Conservation (phyloP, 306 rosid genomes). For the Vigna trinervia region DNA sequence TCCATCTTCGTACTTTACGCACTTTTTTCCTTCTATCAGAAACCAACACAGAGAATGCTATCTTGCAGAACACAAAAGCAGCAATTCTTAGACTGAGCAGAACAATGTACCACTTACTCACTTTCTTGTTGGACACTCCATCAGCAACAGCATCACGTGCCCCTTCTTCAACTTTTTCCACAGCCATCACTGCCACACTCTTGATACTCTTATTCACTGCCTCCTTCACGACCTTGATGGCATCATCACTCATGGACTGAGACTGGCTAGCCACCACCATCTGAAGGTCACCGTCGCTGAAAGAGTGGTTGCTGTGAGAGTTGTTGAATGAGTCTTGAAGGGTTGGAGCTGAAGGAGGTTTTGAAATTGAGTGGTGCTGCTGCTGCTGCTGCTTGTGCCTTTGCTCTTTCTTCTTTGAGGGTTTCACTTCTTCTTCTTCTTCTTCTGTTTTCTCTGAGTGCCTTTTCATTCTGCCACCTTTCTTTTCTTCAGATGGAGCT, state of each 20-base stretch:
- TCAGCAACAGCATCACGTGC: not conserved
- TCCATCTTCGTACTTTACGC: not conserved
- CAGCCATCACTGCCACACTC: constrained; percentile 25
- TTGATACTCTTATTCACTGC: not conserved
- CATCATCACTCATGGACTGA: not conserved
- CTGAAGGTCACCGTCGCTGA: constrained; percentile 41
- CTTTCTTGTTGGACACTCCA: constrained; percentile 49
- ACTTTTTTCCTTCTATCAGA: constrained; percentile 50
- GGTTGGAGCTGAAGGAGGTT: not conserved
- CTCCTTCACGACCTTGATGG: constrained; percentile 1
- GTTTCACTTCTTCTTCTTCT: not conserved
- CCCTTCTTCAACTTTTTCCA: constrained; percentile 32
- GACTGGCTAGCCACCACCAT: constrained; percentile 1
- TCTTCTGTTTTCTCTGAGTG: not conserved
- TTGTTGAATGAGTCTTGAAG: constrained; percentile 20
- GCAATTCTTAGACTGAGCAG: constrained; percentile 61
- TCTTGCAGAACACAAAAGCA: constrained; percentile 63
- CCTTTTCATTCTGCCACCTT: not conserved
- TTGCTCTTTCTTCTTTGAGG: constrained; percentile 13
- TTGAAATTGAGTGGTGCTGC: not conserved
- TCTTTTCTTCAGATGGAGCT: constrained; percentile 13
- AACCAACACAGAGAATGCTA: constrained; percentile 71
- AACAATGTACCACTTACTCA: constrained; percentile 48
- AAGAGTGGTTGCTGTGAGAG: constrained; percentile 42
- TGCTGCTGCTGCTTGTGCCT: not conserved